phyloP scores from a whole-genome alignment of 1,284 basidiomycete species.

The Mycosarcoma mackinlayi region DNA sequence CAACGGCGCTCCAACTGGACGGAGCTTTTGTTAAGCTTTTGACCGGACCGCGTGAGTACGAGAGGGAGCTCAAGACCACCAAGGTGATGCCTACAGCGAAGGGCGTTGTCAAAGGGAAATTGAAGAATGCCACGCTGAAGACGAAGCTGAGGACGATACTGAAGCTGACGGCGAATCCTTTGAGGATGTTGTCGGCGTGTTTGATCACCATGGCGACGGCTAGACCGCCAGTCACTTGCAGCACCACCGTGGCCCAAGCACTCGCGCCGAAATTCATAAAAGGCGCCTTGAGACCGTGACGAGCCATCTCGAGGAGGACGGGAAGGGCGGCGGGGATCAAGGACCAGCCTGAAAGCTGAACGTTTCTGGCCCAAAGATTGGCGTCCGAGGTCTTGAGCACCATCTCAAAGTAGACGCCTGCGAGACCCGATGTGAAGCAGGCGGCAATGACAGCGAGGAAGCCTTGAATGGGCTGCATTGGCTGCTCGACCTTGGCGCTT shows the following conservation, averaged over 20 bases:
- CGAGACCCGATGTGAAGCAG: slow-evolving; percentile 95
- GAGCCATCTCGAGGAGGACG: slow-evolving; percentile 74
- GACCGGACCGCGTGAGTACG: slow-evolving; percentile 72
- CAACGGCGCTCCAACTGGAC: slow-evolving; percentile 16
- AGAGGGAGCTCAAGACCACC: slow-evolving; percentile 86
- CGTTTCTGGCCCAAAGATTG: slow-evolving; percentile 95
- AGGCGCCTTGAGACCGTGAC: slow-evolving; percentile 52
- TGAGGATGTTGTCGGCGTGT: slow-evolving; percentile 71
- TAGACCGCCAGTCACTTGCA: slow-evolving; percentile 89
- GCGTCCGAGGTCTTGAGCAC: slow-evolving; percentile 87
- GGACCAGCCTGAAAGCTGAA: slow-evolving; percentile 93
- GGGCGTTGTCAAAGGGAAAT: slow-evolving; percentile 83
- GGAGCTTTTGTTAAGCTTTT: slow-evolving; percentile 13
- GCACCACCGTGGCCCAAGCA: slow-evolving; percentile 89
- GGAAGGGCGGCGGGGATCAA: slow-evolving; percentile 88
- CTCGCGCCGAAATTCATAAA: slow-evolving; percentile 77
- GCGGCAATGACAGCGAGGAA: slow-evolving; percentile 86
- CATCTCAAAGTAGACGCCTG: slow-evolving; percentile 98
- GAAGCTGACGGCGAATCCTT: slow-evolving; percentile 87
- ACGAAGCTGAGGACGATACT: slow-evolving; percentile 93
- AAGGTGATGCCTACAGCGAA: slow-evolving; percentile 84
- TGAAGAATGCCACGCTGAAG: slow-evolving; percentile 85
- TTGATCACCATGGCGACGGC: slow-evolving; percentile 79
- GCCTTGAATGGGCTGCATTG: slow-evolving; percentile 85
- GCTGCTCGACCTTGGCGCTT: slow-evolving; percentile 33